A percentile compares a stretch with the other conserved stretches of the same genome.
phyloP scores from a whole-genome alignment of 257 asterid genomes.

The Solanum bulbocastanum region DNA sequence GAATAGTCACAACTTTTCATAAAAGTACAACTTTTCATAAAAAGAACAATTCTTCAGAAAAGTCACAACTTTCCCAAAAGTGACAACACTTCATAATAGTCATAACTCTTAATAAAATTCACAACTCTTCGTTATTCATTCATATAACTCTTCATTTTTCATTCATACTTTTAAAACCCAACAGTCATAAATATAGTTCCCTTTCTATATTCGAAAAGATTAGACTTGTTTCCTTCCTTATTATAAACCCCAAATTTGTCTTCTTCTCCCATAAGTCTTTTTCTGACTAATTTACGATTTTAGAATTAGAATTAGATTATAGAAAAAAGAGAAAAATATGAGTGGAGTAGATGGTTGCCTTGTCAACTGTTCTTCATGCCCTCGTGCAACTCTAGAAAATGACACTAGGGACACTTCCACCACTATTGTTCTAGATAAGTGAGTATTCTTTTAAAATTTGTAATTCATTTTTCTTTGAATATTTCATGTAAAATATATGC shows the following conservation, averaged over 20 bases:
- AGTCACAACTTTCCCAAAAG: no score
- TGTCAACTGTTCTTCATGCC: neutral
- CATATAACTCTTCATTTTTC: no score
- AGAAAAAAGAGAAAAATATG: conserved; percentile 3
- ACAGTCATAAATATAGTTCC: no score
- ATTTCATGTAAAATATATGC: neutral
- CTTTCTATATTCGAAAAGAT: neutral
- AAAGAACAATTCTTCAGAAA: no score
- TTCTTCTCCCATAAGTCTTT: neutral
- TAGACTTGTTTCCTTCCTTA: neutral
- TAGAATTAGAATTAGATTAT: neutral
- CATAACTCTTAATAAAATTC: no score
- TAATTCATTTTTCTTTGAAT: neutral
- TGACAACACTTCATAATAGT: no score
- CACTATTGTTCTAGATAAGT: neutral
- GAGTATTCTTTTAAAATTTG: neutral
- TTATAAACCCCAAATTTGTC: neutral
- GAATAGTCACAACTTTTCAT: no score
- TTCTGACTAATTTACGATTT: neutral
- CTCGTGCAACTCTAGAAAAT: no score
- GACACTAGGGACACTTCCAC: no score
- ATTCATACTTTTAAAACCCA: no score
- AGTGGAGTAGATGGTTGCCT: conserved; percentile 19
- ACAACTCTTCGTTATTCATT: no score
- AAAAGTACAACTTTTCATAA: no score